A percentile compares a stretch with the other conserved stretches of the same genome.
Evolutionary conservation across 169 alveolate genomes (phyloP).

Genomic region (Plasmodium cynomolgi): DNA sequence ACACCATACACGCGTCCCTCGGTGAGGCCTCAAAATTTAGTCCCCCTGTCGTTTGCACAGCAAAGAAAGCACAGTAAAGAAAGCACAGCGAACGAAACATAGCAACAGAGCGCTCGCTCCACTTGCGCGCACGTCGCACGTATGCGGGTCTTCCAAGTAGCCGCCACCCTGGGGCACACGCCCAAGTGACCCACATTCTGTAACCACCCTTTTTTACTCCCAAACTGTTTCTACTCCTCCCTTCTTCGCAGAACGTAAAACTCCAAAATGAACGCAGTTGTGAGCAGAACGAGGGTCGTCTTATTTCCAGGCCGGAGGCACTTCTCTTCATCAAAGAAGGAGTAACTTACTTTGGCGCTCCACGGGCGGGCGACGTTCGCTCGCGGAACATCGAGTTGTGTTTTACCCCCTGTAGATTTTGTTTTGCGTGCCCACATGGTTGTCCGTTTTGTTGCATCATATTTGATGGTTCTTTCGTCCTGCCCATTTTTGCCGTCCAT

Average conservation of each 20-base stretch:
- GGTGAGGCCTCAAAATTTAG: neutral
- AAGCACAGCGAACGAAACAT: neutral
- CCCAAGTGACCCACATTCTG: neutral
- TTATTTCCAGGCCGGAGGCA: constrained; percentile 25
- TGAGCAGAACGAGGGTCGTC: constrained; percentile 5
- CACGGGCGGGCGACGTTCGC: neutral
- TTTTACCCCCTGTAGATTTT: neutral
- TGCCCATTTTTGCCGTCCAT: neutral
- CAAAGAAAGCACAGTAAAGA: neutral
- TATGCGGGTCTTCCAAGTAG: neutral
- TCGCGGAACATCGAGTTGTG: neutral
- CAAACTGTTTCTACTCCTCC: neutral
- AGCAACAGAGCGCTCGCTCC: neutral
- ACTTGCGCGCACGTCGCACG: neutral
- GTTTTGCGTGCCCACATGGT: neutral
- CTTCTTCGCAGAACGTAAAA: neutral
- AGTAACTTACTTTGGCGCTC: constrained; percentile 6
- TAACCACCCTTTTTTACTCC: neutral
- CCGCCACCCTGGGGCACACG: too few species aligned
- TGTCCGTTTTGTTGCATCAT: neutral
- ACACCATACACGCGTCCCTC: neutral
- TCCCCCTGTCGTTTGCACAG: neutral
- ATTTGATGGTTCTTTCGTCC: neutral
- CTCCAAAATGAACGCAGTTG: constrained; percentile 6
- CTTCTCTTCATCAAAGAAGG: constrained; percentile 53